phyloP scores from a whole-genome alignment of 2,329 filamentous ascomycete genomes.

The Sarocladium kiliense region DNA sequence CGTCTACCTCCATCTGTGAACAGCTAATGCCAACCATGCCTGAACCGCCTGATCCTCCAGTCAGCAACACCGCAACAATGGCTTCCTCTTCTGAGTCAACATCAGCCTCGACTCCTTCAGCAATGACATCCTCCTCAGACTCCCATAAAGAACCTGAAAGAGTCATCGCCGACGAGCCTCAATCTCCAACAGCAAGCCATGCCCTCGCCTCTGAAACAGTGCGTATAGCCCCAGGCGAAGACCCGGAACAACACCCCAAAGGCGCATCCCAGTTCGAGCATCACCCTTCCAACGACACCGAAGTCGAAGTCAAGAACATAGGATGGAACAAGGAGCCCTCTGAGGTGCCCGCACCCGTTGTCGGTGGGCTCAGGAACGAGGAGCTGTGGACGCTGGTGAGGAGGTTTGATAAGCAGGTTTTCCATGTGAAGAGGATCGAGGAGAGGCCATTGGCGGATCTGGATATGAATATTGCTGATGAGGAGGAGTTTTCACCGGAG shows the following conservation, averaged over 20 bases:
- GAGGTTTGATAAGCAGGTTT: slow-evolving; percentile 68
- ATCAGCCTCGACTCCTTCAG: not conserved
- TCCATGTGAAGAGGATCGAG: slow-evolving; percentile 61
- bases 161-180: not conserved
- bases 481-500: slow-evolving; percentile 81
- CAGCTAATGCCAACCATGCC: not conserved
- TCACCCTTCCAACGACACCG: slow-evolving; percentile 22
- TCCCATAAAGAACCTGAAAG: not conserved
- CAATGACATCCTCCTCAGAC: not conserved
- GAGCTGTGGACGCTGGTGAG: slow-evolving; percentile 68
- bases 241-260: slow-evolving; percentile 17
- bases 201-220: slow-evolving; percentile 27
- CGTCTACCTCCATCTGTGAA: not conserved
- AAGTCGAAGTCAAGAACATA: slow-evolving; percentile 55
- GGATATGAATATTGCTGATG: slow-evolving; percentile 74
- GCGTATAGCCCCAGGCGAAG: slow-evolving; percentile 21
- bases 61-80: not conserved
- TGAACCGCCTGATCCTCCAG: not conserved
- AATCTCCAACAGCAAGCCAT: slow-evolving; percentile 28
- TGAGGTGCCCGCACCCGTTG: slow-evolving; percentile 52
- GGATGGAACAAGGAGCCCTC: slow-evolving; percentile 63
- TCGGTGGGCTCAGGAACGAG: slow-evolving; percentile 65
- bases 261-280: slow-evolving; percentile 41
- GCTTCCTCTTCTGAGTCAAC: not conserved
- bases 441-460: slow-evolving; percentile 54